These are phyloP conservation scores for Amanita pseudoporphyria DNA, from an alignment of 768 basidiomycete genomes.

Conservation along the genomic window DNA sequence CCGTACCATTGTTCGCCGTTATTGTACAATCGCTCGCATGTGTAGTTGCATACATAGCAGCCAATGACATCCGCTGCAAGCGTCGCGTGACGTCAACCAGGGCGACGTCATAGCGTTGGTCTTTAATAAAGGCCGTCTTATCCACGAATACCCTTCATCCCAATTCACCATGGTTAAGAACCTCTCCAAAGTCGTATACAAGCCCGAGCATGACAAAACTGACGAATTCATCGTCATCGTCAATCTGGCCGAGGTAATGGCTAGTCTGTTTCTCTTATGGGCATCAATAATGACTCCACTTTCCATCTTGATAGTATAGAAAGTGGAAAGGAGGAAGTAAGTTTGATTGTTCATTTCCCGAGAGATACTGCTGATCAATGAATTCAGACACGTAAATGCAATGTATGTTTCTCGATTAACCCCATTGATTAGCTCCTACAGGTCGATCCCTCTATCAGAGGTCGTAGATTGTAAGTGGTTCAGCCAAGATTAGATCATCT, in stretches of 20 bases:
- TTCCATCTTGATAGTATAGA: conserved; percentile 39
- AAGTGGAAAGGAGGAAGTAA: conserved; percentile 78
- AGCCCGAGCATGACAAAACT: conserved; percentile 61
- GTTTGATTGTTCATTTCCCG: conserved; percentile 14
- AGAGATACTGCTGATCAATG: conserved; percentile 11
- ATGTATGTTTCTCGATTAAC: neutral
- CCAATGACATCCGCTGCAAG: neutral
- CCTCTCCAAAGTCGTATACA: conserved; percentile 69
- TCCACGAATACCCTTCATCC: neutral
- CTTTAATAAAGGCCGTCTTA: neutral
- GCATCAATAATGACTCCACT: neutral
- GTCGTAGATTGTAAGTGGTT: conserved; percentile 69
- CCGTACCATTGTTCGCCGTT: no score
- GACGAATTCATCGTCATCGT: conserved; percentile 69
- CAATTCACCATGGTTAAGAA: conserved; percentile 30
- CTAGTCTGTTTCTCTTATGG: neutral
- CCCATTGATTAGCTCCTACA: conserved; percentile 20
- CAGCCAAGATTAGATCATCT: neutral
- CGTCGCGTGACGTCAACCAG: conserved; percentile 21
- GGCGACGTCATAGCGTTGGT: conserved; percentile 1
- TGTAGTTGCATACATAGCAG: neutral
- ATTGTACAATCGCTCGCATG: neutral
- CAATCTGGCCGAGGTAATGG: conserved; percentile 49
- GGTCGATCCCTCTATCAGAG: conserved; percentile 59
- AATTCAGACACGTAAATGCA: conserved; percentile 56